phyloP scores from a whole-genome alignment of 176 grass and related monocot species.

The Puccinellia tenuiflora region DNA sequence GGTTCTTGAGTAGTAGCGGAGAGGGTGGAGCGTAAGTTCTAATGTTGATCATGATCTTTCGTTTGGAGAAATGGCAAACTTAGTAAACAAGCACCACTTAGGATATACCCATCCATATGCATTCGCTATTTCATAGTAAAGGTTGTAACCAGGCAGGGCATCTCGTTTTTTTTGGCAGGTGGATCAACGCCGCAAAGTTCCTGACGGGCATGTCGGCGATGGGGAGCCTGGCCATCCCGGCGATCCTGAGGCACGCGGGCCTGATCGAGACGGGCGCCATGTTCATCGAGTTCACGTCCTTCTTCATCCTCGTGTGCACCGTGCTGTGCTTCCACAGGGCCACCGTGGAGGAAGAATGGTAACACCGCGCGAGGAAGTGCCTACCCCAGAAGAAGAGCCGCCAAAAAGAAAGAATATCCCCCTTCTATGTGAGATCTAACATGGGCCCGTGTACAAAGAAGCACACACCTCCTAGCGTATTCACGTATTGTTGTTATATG shows the following conservation, averaged over 20 bases:
- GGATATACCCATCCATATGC: background rate
- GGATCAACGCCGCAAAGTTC: constrained; percentile 89
- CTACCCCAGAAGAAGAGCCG: background rate
- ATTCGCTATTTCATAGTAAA: background rate
- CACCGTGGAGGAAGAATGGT: constrained; percentile 91
- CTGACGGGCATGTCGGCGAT: constrained; percentile 86
- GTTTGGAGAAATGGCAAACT: background rate
- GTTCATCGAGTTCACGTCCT: constrained; percentile 94
- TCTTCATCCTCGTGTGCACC: constrained; percentile 94
- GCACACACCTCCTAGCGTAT: no score
- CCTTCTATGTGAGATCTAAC: background rate
- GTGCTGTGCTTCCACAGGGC: constrained; percentile 83
- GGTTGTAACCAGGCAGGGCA: background rate
- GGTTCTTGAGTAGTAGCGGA: constrained; percentile 86
- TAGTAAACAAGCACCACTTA: background rate
- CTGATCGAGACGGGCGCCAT: constrained; percentile 88
- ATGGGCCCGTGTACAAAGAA: constrained; percentile 28
- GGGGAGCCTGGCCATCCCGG: constrained; percentile 89
- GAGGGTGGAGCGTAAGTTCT: constrained; percentile 78
- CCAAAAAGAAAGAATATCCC: background rate
- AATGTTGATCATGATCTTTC: background rate
- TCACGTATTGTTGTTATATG: no score
- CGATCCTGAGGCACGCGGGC: constrained; percentile 78
- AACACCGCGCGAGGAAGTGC: background rate
- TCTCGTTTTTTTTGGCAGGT: constrained; percentile 40